phyloP scores from a whole-genome alignment of 2,329 filamentous ascomycete species.

The Colletotrichum musae region DNA sequence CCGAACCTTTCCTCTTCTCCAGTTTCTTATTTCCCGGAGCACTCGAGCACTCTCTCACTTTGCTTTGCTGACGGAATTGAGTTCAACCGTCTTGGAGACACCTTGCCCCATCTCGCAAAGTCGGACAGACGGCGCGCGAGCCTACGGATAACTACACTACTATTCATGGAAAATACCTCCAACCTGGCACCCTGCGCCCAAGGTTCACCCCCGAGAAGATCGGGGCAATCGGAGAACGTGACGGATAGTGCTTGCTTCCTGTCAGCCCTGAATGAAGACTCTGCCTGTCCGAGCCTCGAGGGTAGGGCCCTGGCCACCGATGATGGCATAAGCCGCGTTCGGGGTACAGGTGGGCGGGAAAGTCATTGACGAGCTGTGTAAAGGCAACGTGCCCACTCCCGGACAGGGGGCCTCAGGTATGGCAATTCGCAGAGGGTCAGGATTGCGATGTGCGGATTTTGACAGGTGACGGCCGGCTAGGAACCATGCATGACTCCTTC shows the following conservation, averaged over 20 bases:
- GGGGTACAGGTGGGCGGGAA: slow-evolving; percentile 15
- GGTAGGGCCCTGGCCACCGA: slow-evolving; percentile 15
- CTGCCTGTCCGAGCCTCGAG: background rate
- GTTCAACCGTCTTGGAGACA: background rate
- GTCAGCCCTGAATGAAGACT: background rate
- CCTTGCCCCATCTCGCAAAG: background rate
- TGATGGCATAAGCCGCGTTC: slow-evolving; percentile 32
- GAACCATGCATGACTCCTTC: background rate
- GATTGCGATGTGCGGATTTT: slow-evolving; percentile 32
- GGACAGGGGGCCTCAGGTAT: slow-evolving; percentile 22
- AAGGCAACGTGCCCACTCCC: slow-evolving; percentile 20
- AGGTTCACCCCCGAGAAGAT: slow-evolving; percentile 4
- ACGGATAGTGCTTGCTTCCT: slow-evolving; percentile 17
- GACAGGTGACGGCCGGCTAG: slow-evolving; percentile 14
- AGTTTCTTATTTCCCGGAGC: background rate
- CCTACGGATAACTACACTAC: background rate
- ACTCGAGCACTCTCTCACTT: background rate
- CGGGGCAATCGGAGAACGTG: slow-evolving; percentile 15
- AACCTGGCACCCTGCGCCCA: slow-evolving; percentile 11
- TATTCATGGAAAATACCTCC: slow-evolving; percentile 9
- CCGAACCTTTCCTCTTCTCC: background rate
- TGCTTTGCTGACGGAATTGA: slow-evolving; percentile 4
- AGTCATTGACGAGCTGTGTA: slow-evolving; percentile 13
- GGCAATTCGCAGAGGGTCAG: slow-evolving; percentile 19
- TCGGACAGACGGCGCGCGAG: background rate